A percentile compares a stretch with the other conserved stretches of the same genome.
phyloP scores from a whole-genome alignment of 495 filamentous ascomycete species.

The Cenococcum geophilum region DNA sequence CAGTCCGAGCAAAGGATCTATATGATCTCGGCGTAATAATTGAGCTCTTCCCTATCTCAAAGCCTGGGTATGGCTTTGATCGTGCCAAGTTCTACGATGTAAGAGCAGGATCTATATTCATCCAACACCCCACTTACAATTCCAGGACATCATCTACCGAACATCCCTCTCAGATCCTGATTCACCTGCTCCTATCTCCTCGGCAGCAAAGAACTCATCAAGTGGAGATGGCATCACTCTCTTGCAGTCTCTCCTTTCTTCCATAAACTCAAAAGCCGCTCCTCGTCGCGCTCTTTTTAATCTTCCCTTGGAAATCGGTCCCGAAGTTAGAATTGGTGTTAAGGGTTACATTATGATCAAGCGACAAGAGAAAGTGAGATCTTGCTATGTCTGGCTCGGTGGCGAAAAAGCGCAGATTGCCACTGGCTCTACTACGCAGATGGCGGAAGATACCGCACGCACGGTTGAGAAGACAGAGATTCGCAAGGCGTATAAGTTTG shows the following conservation, averaged over 20 bases:
- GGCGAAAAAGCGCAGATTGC: conserved; percentile 79
- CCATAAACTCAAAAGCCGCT: conserved; percentile 84
- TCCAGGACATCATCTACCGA: conserved; percentile 40
- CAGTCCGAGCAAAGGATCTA: conserved; percentile 85
- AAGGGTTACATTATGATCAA: conserved; percentile 90
- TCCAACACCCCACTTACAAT: conserved; percentile 23
- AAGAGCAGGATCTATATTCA: conserved; percentile 27
- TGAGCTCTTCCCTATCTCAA: conserved; percentile 88
- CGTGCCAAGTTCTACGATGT: conserved; percentile 87
- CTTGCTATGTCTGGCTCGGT: conserved; percentile 76
- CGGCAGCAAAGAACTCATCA: conserved; percentile 40
- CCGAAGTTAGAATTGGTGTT: conserved; percentile 76
- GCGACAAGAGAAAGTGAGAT: conserved; percentile 68
- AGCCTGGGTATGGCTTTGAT: conserved; percentile 69
- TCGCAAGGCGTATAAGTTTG: conserved; percentile 92
- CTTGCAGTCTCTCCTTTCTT: conserved; percentile 74
- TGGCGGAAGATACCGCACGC: conserved; percentile 67
- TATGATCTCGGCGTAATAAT: conserved; percentile 92
- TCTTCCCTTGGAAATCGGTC: conserved; percentile 77
- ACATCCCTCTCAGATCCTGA: conserved; percentile 57
- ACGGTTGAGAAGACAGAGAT: conserved; percentile 75
- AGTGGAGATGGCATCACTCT: conserved; percentile 71
- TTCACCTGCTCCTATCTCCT: conserved; percentile 48
- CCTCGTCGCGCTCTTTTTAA: conserved; percentile 84
- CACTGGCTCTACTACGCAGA: conserved; percentile 60